These are phyloP conservation scores for Apiotrichum mycotoxinovorans DNA, from an alignment of 1,284 basidiomycete genomes.

Conservation along the genomic window DNA sequence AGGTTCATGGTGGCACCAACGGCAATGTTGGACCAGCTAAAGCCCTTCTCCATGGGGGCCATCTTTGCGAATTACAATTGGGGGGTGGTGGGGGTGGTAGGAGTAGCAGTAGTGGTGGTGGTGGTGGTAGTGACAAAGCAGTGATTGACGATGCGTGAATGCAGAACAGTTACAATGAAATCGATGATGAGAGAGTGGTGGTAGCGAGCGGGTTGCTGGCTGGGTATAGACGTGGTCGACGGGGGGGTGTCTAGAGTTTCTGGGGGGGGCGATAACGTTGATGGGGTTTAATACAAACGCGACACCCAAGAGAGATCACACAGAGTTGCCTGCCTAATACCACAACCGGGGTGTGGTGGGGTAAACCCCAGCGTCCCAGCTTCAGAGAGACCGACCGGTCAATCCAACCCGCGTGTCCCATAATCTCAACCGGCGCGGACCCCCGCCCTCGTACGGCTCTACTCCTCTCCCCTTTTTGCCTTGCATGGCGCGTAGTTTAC, in stretches of 20 bases:
- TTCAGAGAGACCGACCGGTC: no score
- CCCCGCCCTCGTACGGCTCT: no score
- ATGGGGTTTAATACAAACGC: not conserved
- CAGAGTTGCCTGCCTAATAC: not conserved
- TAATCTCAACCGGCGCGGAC: no score
- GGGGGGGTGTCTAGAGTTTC: not conserved
- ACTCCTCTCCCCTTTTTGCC: no score
- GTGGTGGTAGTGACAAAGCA: conserved; percentile 1
- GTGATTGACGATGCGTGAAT: not conserved
- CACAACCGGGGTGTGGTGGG: not conserved
- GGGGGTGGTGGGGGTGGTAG: not conserved
- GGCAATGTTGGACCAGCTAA: conserved; percentile 98
- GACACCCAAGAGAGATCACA: not conserved
- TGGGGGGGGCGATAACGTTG: not conserved
- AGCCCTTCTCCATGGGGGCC: conserved; percentile 70
- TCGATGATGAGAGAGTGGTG: not conserved
- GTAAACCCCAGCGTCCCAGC: not conserved
- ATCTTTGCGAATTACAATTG: conserved; percentile 33
- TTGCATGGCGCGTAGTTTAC: no score
- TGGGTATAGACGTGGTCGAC: conserved; percentile 6
- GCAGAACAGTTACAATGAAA: not conserved
- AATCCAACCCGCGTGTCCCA: no score
- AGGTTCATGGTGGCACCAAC: conserved; percentile 97
- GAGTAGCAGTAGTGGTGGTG: not conserved
- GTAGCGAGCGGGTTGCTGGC: not conserved